Percentiles rank a stretch among this genome's conserved stretches.
Conservation (phyloP, 177 flowering plant genomes). For the Vitis hybrid region DNA sequence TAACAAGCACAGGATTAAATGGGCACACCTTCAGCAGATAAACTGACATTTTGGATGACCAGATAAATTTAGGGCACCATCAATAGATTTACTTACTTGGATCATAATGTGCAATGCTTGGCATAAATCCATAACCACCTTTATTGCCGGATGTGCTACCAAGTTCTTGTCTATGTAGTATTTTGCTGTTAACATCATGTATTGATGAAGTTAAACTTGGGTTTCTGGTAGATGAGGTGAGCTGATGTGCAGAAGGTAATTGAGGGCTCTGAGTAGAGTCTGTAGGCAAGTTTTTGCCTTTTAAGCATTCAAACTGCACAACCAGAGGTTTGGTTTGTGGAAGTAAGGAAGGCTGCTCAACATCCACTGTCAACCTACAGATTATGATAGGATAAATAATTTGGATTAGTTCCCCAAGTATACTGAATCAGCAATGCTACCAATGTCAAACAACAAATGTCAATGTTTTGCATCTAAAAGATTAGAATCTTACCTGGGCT, state of each 20-base stretch:
- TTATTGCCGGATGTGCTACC: constrained; percentile 11
- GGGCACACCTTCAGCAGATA: not conserved
- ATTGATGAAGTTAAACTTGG: constrained; percentile 8
- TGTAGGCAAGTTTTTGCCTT: constrained; percentile 9
- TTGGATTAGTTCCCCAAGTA: not conserved
- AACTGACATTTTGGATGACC: constrained; percentile 17
- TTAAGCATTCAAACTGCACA: constrained; percentile 3
- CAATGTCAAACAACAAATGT: not conserved
- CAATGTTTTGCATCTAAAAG: not conserved
- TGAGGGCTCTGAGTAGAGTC: constrained; percentile 17
- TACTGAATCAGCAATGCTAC: not conserved
- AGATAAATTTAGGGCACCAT: constrained; percentile 11
- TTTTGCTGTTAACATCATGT: constrained; percentile 1
- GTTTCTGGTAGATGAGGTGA: constrained; percentile 6
- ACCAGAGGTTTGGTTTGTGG: constrained; percentile 7
- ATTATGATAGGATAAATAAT: constrained; percentile 1
- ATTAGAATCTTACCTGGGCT: constrained; percentile 29
- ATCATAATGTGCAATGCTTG: constrained; percentile 12
- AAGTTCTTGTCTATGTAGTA: constrained; percentile 5
- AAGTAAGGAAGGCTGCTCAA: constrained; percentile 15
- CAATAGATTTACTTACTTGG: constrained; percentile 18
- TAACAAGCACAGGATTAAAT: constrained; percentile 3
- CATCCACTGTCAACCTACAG: constrained; percentile 26
- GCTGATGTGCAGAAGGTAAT: constrained; percentile 8
- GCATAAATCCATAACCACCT: constrained; percentile 5